phyloP scores from a whole-genome alignment of 192 early-diverging fungal species.

The Umbelopsis sp. region DNA sequence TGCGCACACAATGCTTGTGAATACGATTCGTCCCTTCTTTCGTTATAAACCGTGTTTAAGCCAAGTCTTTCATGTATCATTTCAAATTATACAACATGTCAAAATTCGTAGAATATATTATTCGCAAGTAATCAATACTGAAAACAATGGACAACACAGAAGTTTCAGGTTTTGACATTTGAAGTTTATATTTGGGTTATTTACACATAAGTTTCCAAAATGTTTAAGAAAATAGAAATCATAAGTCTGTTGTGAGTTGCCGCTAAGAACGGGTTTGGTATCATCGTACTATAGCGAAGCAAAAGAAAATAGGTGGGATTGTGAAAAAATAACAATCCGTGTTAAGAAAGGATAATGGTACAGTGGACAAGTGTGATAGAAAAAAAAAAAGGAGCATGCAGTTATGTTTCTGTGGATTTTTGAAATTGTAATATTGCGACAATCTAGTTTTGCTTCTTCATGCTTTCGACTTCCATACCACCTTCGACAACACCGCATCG shows the following conservation, averaged over 20 bases:
- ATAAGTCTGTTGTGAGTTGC: background rate
- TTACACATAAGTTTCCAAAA: constrained; percentile 10
- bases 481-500: constrained; percentile 63
- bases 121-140: no score
- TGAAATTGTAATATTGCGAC: background rate
- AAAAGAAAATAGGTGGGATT: background rate
- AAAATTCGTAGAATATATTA: no score
- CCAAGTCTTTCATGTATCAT: no score
- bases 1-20: no score
- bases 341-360: background rate
- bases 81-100: no score
- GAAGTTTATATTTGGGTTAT: constrained; percentile 7
- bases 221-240: background rate
- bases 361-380: background rate
- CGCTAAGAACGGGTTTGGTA: background rate
- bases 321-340: background rate
- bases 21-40: no score
- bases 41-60: no score
- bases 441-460: constrained; percentile 19
- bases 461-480: constrained; percentile 45
- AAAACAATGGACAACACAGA: no score
- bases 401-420: background rate
- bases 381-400: background rate
- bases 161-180: no score
- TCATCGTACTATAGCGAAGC: background rate